phyloP scores from a whole-genome alignment of 352 stramenopile species.

The Thraustotheca clavata region DNA sequence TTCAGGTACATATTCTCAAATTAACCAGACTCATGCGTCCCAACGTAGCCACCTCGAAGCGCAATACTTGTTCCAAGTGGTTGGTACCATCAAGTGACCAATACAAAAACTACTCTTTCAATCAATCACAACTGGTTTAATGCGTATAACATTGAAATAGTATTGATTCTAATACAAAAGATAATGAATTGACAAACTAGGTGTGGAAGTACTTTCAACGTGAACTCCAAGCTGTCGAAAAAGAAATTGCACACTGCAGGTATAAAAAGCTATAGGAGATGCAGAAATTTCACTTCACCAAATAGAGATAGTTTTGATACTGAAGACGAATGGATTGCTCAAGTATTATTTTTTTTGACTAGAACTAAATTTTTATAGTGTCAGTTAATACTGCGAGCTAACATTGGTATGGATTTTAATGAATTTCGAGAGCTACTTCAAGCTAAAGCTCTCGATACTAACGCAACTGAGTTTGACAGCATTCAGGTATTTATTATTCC shows the following conservation, averaged over 20 bases:
- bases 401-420: conserved; percentile 66
- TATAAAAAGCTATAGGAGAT: not conserved
- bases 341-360: conserved; percentile 27
- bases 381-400: conserved; percentile 64
- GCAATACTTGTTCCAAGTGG: conserved; percentile 95
- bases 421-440: conserved; percentile 52
- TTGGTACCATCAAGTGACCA: conserved; percentile 94
- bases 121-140: conserved; percentile 99
- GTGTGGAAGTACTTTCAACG: conserved; percentile 65
- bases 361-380: conserved; percentile 33
- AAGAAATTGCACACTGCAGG: conserved; percentile 35
- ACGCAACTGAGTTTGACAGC: not conserved
- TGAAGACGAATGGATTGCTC: conserved; percentile 38
- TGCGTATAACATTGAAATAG: conserved; percentile 45
- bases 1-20: conserved; percentile 26
- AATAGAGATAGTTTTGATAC: not conserved
- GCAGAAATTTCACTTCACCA: not conserved
- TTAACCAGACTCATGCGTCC: not conserved
- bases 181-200: conserved; percentile 4
- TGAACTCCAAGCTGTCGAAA: conserved; percentile 49
- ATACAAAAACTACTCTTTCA: conserved; percentile 87
- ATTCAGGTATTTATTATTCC: not conserved
- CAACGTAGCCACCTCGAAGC: conserved; percentile 46
- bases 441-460: conserved; percentile 27
- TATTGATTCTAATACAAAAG: not conserved